These are phyloP conservation scores for Cryptococcus sp. DNA, from an alignment of 1,284 basidiomycete species.

Conservation along the genomic window DNA sequence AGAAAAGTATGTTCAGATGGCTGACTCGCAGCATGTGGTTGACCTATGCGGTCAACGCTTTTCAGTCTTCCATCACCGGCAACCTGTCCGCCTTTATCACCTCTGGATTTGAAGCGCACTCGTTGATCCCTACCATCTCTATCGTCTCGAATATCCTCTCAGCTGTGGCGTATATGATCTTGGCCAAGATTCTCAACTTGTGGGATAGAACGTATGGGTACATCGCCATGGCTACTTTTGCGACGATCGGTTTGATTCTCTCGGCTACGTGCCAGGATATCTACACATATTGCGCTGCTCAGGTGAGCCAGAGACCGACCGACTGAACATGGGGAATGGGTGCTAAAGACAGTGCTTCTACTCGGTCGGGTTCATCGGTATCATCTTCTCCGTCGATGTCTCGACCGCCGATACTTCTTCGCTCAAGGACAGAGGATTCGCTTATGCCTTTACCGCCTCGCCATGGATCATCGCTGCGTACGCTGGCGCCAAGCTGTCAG, in stretches of 20 bases:
- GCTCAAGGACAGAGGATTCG: conserved; percentile 44
- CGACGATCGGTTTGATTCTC: conserved; percentile 38
- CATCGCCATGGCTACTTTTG: conserved; percentile 20
- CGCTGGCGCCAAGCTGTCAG: conserved; percentile 38
- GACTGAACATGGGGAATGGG: background rate
- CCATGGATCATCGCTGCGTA: conserved; percentile 48
- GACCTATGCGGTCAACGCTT: conserved; percentile 35
- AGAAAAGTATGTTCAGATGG: too few relatives aligned
- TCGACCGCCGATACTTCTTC: conserved; percentile 46
- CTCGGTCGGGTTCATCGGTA: conserved; percentile 41
- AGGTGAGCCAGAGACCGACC: background rate
- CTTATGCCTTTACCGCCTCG: conserved; percentile 45
- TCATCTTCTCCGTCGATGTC: conserved; percentile 46
- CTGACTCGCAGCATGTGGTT: conserved; percentile 31
- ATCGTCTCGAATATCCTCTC: conserved; percentile 33
- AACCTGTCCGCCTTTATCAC: conserved; percentile 32
- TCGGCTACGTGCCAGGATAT: conserved; percentile 33
- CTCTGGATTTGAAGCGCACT: conserved; percentile 30
- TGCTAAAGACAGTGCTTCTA: conserved; percentile 16
- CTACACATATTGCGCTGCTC: conserved; percentile 24
- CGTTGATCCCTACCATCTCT: conserved; percentile 38
- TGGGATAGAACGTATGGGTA: conserved; percentile 34
- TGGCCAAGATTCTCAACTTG: conserved; percentile 37
- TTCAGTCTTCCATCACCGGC: conserved; percentile 34
- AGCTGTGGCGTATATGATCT: conserved; percentile 32